These are phyloP conservation scores for Colletotrichum liriopes DNA, from an alignment of 2,329 filamentous ascomycete genomes.

Conservation along the genomic window DNA sequence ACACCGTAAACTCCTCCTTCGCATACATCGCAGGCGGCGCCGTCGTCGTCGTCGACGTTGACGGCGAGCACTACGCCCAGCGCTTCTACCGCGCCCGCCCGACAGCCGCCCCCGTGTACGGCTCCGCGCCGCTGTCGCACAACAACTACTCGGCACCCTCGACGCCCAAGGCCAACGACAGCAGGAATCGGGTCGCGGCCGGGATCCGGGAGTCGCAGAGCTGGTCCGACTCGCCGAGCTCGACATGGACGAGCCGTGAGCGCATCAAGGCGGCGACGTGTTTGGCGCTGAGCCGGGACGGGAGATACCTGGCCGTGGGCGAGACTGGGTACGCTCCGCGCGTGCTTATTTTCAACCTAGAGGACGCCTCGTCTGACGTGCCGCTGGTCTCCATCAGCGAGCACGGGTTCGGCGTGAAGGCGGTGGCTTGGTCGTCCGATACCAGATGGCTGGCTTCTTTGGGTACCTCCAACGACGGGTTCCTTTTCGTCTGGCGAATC, in stretches of 20 bases:
- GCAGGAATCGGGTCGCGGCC: conserved; percentile 69
- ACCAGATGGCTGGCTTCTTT: conserved; percentile 90
- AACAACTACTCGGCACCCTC: conserved; percentile 66
- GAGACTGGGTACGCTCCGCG: conserved; percentile 96
- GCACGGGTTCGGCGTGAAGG: conserved; percentile 90
- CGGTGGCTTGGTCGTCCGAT: conserved; percentile 91
- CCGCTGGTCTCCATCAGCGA: conserved; percentile 90
- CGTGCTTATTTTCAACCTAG: conserved; percentile 89
- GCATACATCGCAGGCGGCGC: conserved; percentile 94
- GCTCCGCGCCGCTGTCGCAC: conserved; percentile 65
- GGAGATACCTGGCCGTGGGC: conserved; percentile 89
- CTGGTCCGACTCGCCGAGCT: conserved; percentile 74
- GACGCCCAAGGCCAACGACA: conserved; percentile 75
- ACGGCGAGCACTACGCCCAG: conserved; percentile 78
- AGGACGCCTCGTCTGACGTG: conserved; percentile 83
- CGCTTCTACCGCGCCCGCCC: conserved; percentile 93
- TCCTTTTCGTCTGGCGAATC: conserved; percentile 91
- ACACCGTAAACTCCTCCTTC: conserved; percentile 83
- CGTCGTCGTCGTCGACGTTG: conserved; percentile 88
- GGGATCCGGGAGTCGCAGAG: conserved; percentile 65
- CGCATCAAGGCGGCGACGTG: conserved; percentile 96
- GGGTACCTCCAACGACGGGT: conserved; percentile 92
- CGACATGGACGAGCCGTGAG: conserved; percentile 89
- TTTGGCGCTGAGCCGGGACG: conserved; percentile 89
- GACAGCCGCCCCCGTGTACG: conserved; percentile 77